These are phyloP conservation scores for Jatropha curcas DNA, from an alignment of 345 rosid species.

Conservation along the genomic window DNA sequence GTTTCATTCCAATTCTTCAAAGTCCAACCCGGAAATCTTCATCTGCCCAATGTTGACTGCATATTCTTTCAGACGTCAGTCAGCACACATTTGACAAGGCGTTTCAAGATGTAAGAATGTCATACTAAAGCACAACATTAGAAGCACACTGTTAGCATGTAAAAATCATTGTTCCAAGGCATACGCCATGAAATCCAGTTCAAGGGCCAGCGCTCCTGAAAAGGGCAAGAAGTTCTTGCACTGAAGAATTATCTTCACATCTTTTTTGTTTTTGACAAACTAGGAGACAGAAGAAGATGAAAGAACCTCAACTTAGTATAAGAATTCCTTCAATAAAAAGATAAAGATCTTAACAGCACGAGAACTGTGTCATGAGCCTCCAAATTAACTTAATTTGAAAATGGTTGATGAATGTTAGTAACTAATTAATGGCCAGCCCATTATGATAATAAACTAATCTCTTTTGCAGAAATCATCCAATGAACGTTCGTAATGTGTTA, in stretches of 20 bases:
- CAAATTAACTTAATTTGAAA: background rate
- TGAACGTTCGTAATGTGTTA: background rate
- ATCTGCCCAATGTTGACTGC: constrained; percentile 84
- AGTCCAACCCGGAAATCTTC: constrained; percentile 69
- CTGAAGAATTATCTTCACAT: background rate
- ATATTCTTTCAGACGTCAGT: constrained; percentile 4
- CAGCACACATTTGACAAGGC: constrained; percentile 5
- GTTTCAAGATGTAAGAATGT: constrained; percentile 5
- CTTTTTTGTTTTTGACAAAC: background rate
- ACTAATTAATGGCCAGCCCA: too few species aligned
- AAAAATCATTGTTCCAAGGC: background rate
- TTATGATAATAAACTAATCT: background rate
- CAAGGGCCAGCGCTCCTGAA: background rate
- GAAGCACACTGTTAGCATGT: too few species aligned
- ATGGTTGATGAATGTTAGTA: too few species aligned
- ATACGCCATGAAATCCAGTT: background rate
- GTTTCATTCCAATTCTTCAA: constrained; percentile 32
- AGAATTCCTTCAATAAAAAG: background rate
- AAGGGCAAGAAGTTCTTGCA: background rate
- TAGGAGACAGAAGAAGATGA: background rate
- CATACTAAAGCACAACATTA: background rate
- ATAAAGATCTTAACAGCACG: background rate
- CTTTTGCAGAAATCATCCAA: background rate
- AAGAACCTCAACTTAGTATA: background rate
- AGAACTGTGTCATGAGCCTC: background rate